Base-by-base conservation (phyloP, 2,329 filamentous ascomycete species). In the Xylaria sp. region DNA sequence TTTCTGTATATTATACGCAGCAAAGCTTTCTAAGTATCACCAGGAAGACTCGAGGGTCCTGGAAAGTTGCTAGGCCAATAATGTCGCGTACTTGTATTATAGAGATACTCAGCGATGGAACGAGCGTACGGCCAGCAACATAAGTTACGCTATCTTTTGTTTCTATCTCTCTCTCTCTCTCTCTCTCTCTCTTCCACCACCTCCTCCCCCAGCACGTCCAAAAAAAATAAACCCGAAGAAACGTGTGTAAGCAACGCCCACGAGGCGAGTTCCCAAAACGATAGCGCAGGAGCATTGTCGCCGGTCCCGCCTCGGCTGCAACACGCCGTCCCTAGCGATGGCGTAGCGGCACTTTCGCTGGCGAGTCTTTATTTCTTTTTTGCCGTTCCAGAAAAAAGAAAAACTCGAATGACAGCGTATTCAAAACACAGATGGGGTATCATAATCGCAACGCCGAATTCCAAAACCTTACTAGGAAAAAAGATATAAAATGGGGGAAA, bases 251-350 rank as follows among this genome's bases (percentile, higher is more conserved):
- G 62, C 56, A 69, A 67, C 44, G 64, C 73, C 69, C 69, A 71
- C 66, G 68, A 71, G 68, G 57, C 63, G 66, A 66, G 65, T 52
- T 67, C 65, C 65, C 62, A 61, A 65, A n/a, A 63, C 72, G 73
- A 81, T 82, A 82, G 79, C 79, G 79, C 73, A 76, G 64, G 70
- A 74, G 76, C 79, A 82, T 82, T 82, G 76, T 82, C 76, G 68
- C 66, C 64, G 63, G 70, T 68, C 66, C 62, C 69, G 69, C 60
- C 71, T 74, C 70, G 68, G 70, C 72, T 75, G 72, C 70, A 72
- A 73, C 72, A 78, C 73, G 72, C 74, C 74, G 68, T 70, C 75
- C 74, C 74, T 71, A 71, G 72, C 72, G 69, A 77, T 78, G 75
- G 74, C 74, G 76, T 71, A 75, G 62, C 61, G 72, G 71, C 75